Evolutionary conservation across 805 yeast genomes (phyloP).

Genomic region (Zygoascus biomembranicola): DNA sequence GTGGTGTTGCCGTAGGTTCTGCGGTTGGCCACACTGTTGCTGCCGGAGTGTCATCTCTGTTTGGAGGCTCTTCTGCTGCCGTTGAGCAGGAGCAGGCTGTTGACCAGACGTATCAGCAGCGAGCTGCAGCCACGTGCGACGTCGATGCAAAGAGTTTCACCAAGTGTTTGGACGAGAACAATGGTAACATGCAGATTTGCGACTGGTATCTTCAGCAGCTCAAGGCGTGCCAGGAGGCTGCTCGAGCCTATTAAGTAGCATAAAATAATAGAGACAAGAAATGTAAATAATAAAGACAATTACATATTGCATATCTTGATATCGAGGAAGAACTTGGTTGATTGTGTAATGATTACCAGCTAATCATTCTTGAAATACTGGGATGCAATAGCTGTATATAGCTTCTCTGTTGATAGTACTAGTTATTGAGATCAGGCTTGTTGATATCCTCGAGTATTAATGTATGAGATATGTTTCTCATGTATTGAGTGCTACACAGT

Average conservation of each 20-base stretch:
- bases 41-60: constrained; percentile 85
- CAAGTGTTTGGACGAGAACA: constrained; percentile 86
- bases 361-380: too few relatives aligned
- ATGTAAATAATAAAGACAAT: too few relatives aligned
- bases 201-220: constrained; percentile 95
- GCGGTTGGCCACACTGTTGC: constrained; percentile 95
- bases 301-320: too few relatives aligned
- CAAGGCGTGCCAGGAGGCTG: constrained; percentile 94
- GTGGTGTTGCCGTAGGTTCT: constrained; percentile 99
- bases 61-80: constrained; percentile 69
- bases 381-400: too few relatives aligned
- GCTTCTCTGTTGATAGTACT: too few relatives aligned
- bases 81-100: constrained; percentile 31
- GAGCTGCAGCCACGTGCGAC: constrained; percentile 58
- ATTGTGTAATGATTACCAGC: too few relatives aligned
- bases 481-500: too few relatives aligned
- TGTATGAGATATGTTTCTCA: too few relatives aligned
- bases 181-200: constrained; percentile 94
- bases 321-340: too few relatives aligned
- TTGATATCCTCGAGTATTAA: too few relatives aligned
- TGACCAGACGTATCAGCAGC: constrained; percentile 30
- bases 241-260: constrained; percentile 56
- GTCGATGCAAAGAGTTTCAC: constrained; percentile 92
- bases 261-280: too few relatives aligned
- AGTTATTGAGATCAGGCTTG: too few relatives aligned